Conservation (phyloP, 2,329 filamentous ascomycete genomes). For the Penicillium palitans region DNA sequence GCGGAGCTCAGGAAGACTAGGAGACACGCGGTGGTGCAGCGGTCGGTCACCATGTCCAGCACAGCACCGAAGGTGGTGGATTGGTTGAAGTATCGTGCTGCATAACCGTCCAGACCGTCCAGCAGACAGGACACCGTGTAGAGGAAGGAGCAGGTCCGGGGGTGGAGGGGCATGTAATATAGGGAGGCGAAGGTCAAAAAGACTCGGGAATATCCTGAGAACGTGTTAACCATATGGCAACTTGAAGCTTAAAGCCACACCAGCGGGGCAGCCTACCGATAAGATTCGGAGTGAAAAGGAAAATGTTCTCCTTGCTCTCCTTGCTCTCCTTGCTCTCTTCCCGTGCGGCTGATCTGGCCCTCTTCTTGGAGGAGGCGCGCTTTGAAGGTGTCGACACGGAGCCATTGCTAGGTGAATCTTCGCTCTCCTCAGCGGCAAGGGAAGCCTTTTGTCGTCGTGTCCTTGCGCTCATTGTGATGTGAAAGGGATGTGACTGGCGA, state of each 20-base stretch:
- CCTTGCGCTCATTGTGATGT: constrained; percentile 37
- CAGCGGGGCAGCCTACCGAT: constrained; percentile 61
- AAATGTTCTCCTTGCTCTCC: constrained; percentile 73
- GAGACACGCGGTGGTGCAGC: constrained; percentile 92
- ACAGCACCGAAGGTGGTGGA: constrained; percentile 95
- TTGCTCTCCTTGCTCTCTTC: constrained; percentile 53
- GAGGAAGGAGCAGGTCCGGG: constrained; percentile 81
- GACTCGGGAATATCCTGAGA: constrained; percentile 71
- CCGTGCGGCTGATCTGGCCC: constrained; percentile 25
- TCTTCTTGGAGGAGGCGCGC: constrained; percentile 29
- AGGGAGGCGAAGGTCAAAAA: constrained; percentile 84
- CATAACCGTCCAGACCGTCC: constrained; percentile 90
- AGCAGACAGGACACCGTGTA: constrained; percentile 95
- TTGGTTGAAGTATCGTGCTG: constrained; percentile 84
- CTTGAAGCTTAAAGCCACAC: background rate
- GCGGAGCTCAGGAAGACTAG: constrained; percentile 93
- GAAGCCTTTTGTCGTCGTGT: constrained; percentile 44
- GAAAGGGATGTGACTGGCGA: background rate
- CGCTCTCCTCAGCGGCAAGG: constrained; percentile 34
- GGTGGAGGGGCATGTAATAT: constrained; percentile 98
- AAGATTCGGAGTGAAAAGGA: constrained; percentile 77
- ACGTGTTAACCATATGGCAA: constrained; percentile 1
- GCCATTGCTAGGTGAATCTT: constrained; percentile 35
- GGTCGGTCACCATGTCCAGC: constrained; percentile 98
- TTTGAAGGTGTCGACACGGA: constrained; percentile 33